Percentiles rank a stretch among this genome's conserved stretches.
Evolutionary conservation across 2,329 filamentous ascomycete genomes (phyloP).

Genomic region (Verticillium zaregamsianum): DNA sequence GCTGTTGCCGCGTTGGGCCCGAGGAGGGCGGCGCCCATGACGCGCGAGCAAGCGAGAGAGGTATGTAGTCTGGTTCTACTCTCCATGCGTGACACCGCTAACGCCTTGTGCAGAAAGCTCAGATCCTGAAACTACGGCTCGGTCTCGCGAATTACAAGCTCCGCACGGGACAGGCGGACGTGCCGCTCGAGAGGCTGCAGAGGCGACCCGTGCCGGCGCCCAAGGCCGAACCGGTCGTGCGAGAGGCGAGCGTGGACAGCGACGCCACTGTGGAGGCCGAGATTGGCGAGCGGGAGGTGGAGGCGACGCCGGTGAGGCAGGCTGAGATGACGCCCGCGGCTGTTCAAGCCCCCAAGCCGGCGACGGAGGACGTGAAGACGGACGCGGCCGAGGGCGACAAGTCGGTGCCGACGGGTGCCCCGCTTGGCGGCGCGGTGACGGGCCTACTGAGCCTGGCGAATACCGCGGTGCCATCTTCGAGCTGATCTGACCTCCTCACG

Average conservation of each 20-base stretch:
- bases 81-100: not conserved
- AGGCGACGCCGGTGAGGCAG: constrained; percentile 9
- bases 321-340: constrained; percentile 11
- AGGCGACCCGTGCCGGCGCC: constrained; percentile 24
- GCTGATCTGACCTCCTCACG: not conserved
- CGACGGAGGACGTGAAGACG: not conserved
- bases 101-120: constrained; percentile 48
- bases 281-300: not conserved
- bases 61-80: constrained; percentile 24
- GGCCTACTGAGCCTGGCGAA: constrained; percentile 45
- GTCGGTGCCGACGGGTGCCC: constrained; percentile 36
- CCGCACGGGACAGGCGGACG: constrained; percentile 63
- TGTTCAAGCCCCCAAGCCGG: not conserved
- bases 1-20: constrained; percentile 14
- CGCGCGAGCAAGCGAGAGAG: constrained; percentile 49
- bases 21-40: constrained; percentile 25
- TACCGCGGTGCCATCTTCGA: not conserved
- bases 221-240: not conserved
- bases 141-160: constrained; percentile 72
- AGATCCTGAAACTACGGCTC: constrained; percentile 64
- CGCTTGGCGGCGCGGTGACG: constrained; percentile 46
- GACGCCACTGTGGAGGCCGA: constrained; percentile 4
- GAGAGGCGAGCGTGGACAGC: not conserved
- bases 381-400: constrained; percentile 14
- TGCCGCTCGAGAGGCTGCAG: constrained; percentile 60